Conservation (phyloP, 345 rosid genomes). For the Eutrema japonicum region DNA sequence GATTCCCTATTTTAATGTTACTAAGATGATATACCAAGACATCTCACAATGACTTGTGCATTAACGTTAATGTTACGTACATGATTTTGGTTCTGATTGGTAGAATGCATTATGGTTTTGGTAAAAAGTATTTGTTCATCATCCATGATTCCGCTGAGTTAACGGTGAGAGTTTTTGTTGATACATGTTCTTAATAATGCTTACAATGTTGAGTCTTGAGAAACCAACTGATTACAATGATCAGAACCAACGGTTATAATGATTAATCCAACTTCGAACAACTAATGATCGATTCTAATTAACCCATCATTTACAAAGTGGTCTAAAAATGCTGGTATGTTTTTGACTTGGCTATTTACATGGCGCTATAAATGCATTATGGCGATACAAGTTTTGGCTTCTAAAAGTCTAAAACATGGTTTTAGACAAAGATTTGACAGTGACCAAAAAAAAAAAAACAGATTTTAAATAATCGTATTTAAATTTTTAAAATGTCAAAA, state of each 20-base stretch:
- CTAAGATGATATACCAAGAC: background rate
- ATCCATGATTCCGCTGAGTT: background rate
- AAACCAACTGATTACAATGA: background rate
- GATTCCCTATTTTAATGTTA: background rate
- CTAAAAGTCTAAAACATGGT: no score
- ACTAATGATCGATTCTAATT: background rate
- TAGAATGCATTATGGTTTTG: background rate
- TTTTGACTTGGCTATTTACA: background rate
- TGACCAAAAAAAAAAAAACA: no score
- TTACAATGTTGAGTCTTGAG: background rate
- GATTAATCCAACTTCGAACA: background rate
- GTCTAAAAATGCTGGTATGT: no score
- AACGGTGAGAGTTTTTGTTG: background rate
- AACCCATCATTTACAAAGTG: no score
- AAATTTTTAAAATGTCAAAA: no score
- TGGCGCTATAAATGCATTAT: background rate
- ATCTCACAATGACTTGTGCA: background rate
- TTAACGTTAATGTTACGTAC: background rate
- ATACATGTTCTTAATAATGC: background rate
- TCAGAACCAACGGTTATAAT: background rate
- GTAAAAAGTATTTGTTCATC: background rate
- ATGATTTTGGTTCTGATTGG: background rate
- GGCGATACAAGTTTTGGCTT: background rate
- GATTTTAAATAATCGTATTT: no score
- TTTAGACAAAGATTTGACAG: no score